Evolutionary conservation across 805 yeast species (phyloP), one percentile per base, ranked within the genome.

Genomic region (Kurtzmaniella fragi): DNA sequence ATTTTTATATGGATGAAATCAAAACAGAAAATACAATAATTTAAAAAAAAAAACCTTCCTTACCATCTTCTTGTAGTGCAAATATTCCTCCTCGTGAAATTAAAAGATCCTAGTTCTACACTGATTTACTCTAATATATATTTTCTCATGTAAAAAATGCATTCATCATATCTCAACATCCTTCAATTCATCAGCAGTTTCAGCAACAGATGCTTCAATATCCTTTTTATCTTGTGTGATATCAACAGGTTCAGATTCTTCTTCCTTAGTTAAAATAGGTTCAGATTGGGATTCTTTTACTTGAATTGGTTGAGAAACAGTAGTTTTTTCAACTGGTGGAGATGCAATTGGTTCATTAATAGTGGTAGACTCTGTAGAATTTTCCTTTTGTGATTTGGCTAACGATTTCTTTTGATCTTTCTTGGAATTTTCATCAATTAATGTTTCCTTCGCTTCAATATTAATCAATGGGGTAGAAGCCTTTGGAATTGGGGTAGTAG

Each of bases 371-470:
- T 30, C 26, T 16, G 9, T 26, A 29, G 28, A 15, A n/a, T 37
- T 41, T 15, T 28, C 26, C 34, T 37, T 32, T 8, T 20, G 7
- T 20, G 25, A 8, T 20, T 20, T 20, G 8, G 29, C 43, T 28
- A 39, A 41, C 15, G 27, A 34, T 17, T 44, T 42, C 28, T 31
- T 40, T 15, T 30, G 38, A 26, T 33, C 38, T 17, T 28, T 40
- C 30, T 34, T 33, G 13, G 36, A 28, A 8, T 37, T 40, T 34
- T 44, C 41, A 41, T 61, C 73, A 34, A 69, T 69, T 40, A 69
- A 57, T 3, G 74, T 68, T 45, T 68, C 74, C 49, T 65, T 67
- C 7, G 63, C 70, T 37, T 60, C 64, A 42, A 57, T 51, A 40
- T 54, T 60, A 20, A 57, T 50, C 35, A 57, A 54, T 5, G 56